Evolutionary conservation across 192 early-diverging fungal genomes (phyloP).

Genomic region (Linnemannia schmuckeri): DNA sequence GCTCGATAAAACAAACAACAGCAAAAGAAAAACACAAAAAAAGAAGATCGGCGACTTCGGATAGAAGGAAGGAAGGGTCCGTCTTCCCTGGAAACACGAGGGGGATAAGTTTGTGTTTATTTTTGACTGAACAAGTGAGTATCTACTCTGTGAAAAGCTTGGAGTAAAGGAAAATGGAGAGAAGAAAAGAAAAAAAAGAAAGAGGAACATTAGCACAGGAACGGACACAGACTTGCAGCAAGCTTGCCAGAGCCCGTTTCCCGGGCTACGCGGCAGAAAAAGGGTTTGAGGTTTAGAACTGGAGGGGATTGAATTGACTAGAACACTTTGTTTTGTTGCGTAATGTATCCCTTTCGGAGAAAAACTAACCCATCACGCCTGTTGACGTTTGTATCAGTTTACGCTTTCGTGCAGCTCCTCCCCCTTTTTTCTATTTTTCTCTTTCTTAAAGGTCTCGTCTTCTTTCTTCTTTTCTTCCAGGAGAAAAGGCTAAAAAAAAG

Average conservation of each 20-base stretch:
- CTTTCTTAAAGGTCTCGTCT: not conserved
- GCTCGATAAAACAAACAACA: not conserved
- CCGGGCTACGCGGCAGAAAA: not conserved
- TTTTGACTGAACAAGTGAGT: not conserved
- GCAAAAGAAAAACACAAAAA: not conserved
- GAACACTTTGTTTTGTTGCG: too few relatives aligned
- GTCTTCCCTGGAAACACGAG: slow-evolving; percentile 8
- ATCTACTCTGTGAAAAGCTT: not conserved
- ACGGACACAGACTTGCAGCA: not conserved
- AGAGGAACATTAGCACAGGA: not conserved
- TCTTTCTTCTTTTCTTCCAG: not conserved
- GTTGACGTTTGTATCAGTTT: not conserved
- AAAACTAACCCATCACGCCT: not conserved
- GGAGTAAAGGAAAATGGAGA: not conserved
- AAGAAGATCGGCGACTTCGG: slow-evolving; percentile 2
- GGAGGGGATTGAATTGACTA: too few relatives aligned
- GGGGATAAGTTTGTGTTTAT: not conserved
- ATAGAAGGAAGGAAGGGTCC: not conserved
- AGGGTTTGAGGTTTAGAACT: not conserved
- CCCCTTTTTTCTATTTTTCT: not conserved
- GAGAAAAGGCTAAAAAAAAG: not conserved
- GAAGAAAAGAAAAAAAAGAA: not conserved
- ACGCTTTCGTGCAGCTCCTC: not conserved
- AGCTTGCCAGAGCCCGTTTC: not conserved
- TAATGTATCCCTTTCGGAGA: not conserved